Base-by-base conservation (phyloP, 2,329 filamentous ascomycete genomes). In the Cadophora sp. region DNA sequence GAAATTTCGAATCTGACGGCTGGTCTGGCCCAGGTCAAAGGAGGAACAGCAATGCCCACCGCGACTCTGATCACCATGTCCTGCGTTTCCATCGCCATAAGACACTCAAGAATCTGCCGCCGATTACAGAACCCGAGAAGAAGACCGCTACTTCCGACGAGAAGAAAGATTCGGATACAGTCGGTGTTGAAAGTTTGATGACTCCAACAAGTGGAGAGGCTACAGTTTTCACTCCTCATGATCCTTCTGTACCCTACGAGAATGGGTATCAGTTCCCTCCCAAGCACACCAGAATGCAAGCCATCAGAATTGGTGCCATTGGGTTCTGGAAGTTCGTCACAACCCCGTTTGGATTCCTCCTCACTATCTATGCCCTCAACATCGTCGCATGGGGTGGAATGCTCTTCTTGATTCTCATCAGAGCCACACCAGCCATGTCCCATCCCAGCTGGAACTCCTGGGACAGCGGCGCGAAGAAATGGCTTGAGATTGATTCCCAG, bases 321-420 rank as follows among this genome's bases (percentile, higher is more conserved):
- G 84, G 86, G 0, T 92, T 91, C 76, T 89, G 87, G 86, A 85
- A 86, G 64, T 97, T 92, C 81, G 86, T 91, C 73, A 81, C 85
- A 40, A 96, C 92, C 0, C 91, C 90, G 0, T 80, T 91, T 62
- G 92, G 93, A 1, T 93, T 94, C 77, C 81, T 92, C 66, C 86
- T 94, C 60, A 92, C 91, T 1, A 77, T 97, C 11, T 97, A 97
- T 79, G 88, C 89, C 12, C 84, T 95, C 65, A 94, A 94, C 71
- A 87, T 97, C 19, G 87, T 97, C 6, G 93, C 91, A 0, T 97
- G 93, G 93, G 93, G 93, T 55, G 92, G 91, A 66, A 96, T 97
- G 93, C 85, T 97, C 34, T 96, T 97, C 81, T 82, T 97, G 19
- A 83, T 97, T 5, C 87, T 97, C 48, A 90, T 89, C 81, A 91